phyloP scores from a whole-genome alignment of 129 eudicot genomes.

The Centaurea solstitialis region DNA sequence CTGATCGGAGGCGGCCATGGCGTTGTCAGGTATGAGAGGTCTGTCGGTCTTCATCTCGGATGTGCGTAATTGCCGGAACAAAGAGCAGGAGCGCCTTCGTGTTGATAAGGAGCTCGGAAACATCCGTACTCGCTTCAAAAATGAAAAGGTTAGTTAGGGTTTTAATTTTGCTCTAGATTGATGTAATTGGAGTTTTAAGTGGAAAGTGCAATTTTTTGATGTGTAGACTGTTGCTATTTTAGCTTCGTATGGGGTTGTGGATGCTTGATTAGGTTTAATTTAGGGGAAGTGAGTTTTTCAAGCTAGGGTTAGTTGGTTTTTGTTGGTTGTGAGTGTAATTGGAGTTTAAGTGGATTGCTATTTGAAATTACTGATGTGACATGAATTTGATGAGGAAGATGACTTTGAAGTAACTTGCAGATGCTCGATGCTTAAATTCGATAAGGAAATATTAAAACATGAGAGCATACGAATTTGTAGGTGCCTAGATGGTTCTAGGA shows the following conservation, averaged over 20 bases:
- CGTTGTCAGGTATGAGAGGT: constrained; percentile 98
- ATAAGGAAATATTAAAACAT: neutral
- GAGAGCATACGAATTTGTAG: neutral
- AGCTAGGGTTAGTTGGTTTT: constrained; percentile 11
- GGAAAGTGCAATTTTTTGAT: neutral
- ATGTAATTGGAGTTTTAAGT: neutral
- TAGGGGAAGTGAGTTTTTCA: neutral
- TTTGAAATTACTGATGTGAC: neutral
- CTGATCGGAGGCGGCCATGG: constrained; percentile 62
- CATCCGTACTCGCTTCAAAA: constrained; percentile 88
- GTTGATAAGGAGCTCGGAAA: constrained; percentile 98
- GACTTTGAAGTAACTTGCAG: constrained; percentile 1
- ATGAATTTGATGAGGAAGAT: neutral
- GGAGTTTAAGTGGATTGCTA: constrained; percentile 1
- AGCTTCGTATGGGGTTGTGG: neutral
- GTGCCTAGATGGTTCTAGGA: constrained; percentile 5
- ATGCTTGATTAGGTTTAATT: constrained; percentile 22
- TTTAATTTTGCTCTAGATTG: neutral
- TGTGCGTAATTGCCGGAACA: constrained; percentile 96
- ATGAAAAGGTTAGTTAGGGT: constrained; percentile 76
- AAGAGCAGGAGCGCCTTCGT: constrained; percentile 92
- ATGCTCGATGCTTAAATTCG: neutral
- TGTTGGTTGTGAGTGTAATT: neutral
- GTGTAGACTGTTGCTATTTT: neutral
- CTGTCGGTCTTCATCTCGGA: constrained; percentile 92